Evolutionary conservation across 1,284 basidiomycete genomes (phyloP).

Genomic region (Ustilago hordei): DNA sequence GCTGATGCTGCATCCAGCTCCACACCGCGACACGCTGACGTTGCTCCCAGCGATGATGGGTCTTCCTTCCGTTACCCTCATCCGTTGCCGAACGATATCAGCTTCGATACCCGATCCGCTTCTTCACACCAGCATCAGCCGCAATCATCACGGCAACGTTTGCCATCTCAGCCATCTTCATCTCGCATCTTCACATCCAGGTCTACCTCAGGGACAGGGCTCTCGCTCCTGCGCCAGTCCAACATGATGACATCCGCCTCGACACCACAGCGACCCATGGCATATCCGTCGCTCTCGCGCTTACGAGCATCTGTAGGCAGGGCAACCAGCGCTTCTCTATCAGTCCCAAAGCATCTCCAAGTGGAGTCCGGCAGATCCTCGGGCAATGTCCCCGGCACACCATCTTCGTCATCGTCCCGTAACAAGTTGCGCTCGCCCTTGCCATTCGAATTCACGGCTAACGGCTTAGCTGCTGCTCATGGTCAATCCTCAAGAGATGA

Average conservation of each 20-base stretch:
- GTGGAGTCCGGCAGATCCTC: slow-evolving; percentile 26
- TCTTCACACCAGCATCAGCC: slow-evolving; percentile 23
- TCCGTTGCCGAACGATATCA: slow-evolving; percentile 36
- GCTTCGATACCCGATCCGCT: slow-evolving; percentile 39
- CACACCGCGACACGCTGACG: slow-evolving; percentile 15
- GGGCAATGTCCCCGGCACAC: slow-evolving; percentile 28
- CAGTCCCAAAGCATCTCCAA: slow-evolving; percentile 33
- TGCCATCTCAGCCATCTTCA: slow-evolving; percentile 27
- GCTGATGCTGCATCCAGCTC: slow-evolving; percentile 22
- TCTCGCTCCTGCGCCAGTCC: slow-evolving; percentile 28
- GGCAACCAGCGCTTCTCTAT: slow-evolving; percentile 22
- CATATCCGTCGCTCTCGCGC: slow-evolving; percentile 45
- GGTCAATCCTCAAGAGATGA: slow-evolving; percentile 48
- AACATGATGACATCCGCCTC: slow-evolving; percentile 24
- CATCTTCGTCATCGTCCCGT: slow-evolving; percentile 46
- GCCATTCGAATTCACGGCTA: slow-evolving; percentile 35
- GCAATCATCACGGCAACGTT: slow-evolving; percentile 15
- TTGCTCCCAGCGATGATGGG: slow-evolving; percentile 30
- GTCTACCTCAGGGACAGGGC: slow-evolving; percentile 31
- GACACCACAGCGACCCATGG: slow-evolving; percentile 39
- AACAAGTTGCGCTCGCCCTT: slow-evolving; percentile 43
- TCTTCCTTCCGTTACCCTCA: slow-evolving; percentile 38
- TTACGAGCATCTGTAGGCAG: slow-evolving; percentile 41
- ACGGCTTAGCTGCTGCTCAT: slow-evolving; percentile 19
- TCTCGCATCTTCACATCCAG: slow-evolving; percentile 42